phyloP scores from a whole-genome alignment of 179 eudicot genomes.

The Silene coronaria region DNA sequence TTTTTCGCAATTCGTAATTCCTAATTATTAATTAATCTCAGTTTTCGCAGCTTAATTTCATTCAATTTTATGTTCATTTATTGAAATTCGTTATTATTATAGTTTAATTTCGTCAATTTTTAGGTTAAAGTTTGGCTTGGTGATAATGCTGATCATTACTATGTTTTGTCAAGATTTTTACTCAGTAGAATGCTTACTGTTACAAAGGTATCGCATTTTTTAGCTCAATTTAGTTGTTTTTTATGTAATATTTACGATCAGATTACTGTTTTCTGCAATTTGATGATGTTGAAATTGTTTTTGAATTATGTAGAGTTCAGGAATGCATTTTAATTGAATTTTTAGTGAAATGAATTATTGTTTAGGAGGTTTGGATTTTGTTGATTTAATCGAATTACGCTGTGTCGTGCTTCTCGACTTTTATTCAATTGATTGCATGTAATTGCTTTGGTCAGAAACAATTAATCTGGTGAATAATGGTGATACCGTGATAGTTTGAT shows the following conservation, averaged over 20 bases:
- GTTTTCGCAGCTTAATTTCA: neutral
- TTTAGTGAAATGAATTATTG: neutral
- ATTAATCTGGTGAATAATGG: too few species aligned
- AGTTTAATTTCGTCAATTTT: neutral
- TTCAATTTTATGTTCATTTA: neutral
- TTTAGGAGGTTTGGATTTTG: too few species aligned
- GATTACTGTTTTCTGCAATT: neutral
- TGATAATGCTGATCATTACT: constrained; percentile 96
- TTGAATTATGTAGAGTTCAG: neutral
- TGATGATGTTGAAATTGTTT: neutral
- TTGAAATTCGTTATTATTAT: neutral
- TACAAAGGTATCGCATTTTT: constrained; percentile 52
- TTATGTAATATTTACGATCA: neutral
- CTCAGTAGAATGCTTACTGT: constrained; percentile 96
- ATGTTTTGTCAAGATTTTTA: constrained; percentile 87
- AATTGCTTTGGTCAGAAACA: neutral
- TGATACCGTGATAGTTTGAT: neutral
- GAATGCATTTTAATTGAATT: neutral
- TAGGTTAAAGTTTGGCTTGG: constrained; percentile 98
- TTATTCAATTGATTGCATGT: constrained; percentile 12
- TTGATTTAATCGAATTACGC: neutral
- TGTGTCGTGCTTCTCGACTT: neutral
- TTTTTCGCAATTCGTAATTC: too few species aligned
- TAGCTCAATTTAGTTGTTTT: neutral
- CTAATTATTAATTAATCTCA: neutral